phyloP scores from a whole-genome alignment of 2,329 filamentous ascomycete genomes.

The Meredithiella fracta region DNA sequence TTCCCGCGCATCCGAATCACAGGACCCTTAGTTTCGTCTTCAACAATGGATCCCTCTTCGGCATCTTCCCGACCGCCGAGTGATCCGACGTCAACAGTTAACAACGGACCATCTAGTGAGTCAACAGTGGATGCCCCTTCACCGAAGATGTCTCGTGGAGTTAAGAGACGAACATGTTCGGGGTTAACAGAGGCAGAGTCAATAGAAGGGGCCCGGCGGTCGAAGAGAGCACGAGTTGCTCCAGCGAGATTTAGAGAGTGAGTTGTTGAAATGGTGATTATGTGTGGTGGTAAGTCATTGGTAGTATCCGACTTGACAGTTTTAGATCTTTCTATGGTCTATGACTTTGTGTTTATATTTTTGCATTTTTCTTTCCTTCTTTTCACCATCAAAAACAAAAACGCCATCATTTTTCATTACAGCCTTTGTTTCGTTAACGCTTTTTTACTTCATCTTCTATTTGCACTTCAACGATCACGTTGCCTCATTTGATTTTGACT shows the following conservation, averaged over 20 bases:
- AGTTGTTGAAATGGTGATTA: background rate
- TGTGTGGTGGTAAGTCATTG: too few relatives aligned
- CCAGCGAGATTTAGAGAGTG: slow-evolving; percentile 6
- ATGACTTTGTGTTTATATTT: background rate
- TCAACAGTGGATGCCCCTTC: too few relatives aligned
- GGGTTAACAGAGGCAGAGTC: background rate
- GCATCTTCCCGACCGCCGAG: too few relatives aligned
- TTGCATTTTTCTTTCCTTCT: background rate
- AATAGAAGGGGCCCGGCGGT: background rate
- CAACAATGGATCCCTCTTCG: too few relatives aligned
- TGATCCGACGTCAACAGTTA: too few relatives aligned
- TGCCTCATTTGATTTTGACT: background rate
- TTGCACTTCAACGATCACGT: slow-evolving; percentile 2
- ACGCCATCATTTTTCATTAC: background rate
- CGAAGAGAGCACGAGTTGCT: slow-evolving; percentile 7
- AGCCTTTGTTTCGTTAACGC: background rate
- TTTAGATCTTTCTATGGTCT: too few relatives aligned
- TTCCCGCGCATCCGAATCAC: too few relatives aligned
- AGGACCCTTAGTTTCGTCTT: too few relatives aligned
- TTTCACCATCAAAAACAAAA: background rate
- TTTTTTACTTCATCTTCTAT: background rate
- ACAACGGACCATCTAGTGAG: too few relatives aligned
- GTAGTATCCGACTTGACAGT: too few relatives aligned
- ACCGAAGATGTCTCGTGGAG: background rate
- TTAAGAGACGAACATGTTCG: background rate